Base-by-base conservation (phyloP, 495 filamentous ascomycete species). In the Podospora pseudocomata region DNA sequence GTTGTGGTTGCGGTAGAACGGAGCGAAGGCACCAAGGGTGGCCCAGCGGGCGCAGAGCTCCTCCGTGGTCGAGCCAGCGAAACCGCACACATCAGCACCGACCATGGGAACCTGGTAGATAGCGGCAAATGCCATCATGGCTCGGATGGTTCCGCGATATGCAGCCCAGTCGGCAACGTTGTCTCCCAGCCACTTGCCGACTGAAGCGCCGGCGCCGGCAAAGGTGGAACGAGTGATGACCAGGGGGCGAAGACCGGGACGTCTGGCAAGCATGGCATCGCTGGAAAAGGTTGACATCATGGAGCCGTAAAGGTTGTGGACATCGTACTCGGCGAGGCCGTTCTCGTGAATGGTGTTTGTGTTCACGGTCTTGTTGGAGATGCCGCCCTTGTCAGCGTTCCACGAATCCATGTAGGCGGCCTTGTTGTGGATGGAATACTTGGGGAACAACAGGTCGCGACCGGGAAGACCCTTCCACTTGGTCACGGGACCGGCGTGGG, bases 161-260 rank as follows among this genome's bases (percentile, higher is more conserved):
- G 91, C 82, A 20, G 83, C 79, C 93, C 93, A 97, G 39, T 83
- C 76, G 44, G 88, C 87, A 16, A 88, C 57, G 75, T 97, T 96
- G 80, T 97, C 93, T 7, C 93, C 93, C 0, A 94, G 87, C 93
- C 93, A 97, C 72, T 97, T 90, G 5, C 92, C 92, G 18, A 94
- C 92, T 30, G 90, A 83, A 56, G 81, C 76, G 7, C 93, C 93
- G 18, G 92, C 90, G 30, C 93, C 92, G 5, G 90, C 88, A 73
- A 93, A 97, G 2, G 92, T 96, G 67, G 86, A 90, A 23, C 93
- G 89, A 19, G 92, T 94, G 75, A 97, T 96, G 68, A 96, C 81
- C 64, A 96, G 72, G 4, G 93, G 92, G 0, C 92, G 86, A 2
- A 86, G 80, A 2, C 74, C 76, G 0, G 92, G 91, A 2, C 90